Base-by-base conservation (phyloP, 192 early-diverging fungal species). In the Coemansia sp. region DNA sequence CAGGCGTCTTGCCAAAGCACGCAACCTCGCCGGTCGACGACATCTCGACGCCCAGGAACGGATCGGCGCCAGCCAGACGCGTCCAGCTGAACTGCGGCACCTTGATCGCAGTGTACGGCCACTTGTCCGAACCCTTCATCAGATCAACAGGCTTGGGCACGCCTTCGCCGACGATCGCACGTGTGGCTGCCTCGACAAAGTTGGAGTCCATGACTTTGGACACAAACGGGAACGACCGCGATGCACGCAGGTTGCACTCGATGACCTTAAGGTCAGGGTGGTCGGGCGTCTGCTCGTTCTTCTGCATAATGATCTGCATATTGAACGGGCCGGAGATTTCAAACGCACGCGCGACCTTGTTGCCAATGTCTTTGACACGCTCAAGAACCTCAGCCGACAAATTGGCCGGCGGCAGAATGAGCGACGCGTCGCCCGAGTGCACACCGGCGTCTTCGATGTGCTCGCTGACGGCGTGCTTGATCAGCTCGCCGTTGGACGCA, bases 251-350 rank as follows among this genome's bases (percentile, higher is more conserved):
- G 75, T 98, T 98, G 84, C 96, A 98, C 84, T 97, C 96, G 58
- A 98, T 98, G 35, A 97, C 96, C 85, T 96, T 96, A 52, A 98
- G 84, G 52, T 76, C 66, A 0, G 84, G 74, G 47, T 80, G 80
- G 35, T 64, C 64, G 14, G 68, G 9, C 17, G 27, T 52, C 17
- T 24, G 52, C 5, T 73, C 75, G 60, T 66, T 52, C 29, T 76
- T 73, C 65, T 84, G 82, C 67, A 84, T 83, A 70, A 98, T 97
- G 60, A 98, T 83, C 81, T 98, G 96, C 91, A 98, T 98, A 82
- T 98, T 98, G 91, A 90, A 98, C 2, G 96, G 95, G 9, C 96
- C 94, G n/a, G 95, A 95, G 78, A 97, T 94, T 58, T 90, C 86
- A 75, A 98, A 94, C 4, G 92, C 93, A 35, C 83, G 79, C 17